Evolutionary conservation across 768 basidiomycete genomes (phyloP), one percentile per base, ranked within the genome.

Genomic region (Leccinum aurantiacum): DNA sequence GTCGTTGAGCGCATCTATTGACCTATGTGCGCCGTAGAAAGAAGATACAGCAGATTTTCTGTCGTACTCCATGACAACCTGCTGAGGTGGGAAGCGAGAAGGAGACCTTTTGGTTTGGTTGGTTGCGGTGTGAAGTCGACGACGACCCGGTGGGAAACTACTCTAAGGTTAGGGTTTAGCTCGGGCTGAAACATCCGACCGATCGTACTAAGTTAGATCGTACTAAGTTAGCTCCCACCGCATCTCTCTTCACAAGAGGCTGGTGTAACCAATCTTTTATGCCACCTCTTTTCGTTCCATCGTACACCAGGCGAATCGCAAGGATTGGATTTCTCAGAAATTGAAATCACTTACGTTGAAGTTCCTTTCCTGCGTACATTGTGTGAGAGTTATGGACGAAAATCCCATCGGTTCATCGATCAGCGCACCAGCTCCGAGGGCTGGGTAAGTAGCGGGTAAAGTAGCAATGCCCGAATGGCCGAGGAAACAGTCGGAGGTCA

Each of bases 41-140:
- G 90, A 91, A 9, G 90, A 91, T 5, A 89, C 87, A 1, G 83
- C 82, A 5, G 91, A 90, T 74, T 88, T 90, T 69, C 88, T 82
- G 76, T 91, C 90, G 67, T 83, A 80, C 63, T 91, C 90, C 90
- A 90, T 91, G 22, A 49, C 50, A 29, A 31, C 29, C 59, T 67
- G 51, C 59, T 25, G 11, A 46, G 19, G 17, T 55, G 33, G 31
- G 56, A 38, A 29, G 52, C 38, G 54, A 31, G 38, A 41, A 41
- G 38, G 38, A 41, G 38, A 0, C 8, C 1, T 3, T 35, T 35
- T 35, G 5, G 33, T 13, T 14, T 35, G 33, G 25, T n/a, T 41
- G 38, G 38, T 46, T 19, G 44, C 44, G 19, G 44, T 46, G 22
- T 48, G 22, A 48, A 24, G 41, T 9, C 19, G 19, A 22, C 13